Evolutionary conservation across 306 rosid species (phyloP), one percentile per base, ranked within the genome.

Genomic region (Lathyrus oleraceus): DNA sequence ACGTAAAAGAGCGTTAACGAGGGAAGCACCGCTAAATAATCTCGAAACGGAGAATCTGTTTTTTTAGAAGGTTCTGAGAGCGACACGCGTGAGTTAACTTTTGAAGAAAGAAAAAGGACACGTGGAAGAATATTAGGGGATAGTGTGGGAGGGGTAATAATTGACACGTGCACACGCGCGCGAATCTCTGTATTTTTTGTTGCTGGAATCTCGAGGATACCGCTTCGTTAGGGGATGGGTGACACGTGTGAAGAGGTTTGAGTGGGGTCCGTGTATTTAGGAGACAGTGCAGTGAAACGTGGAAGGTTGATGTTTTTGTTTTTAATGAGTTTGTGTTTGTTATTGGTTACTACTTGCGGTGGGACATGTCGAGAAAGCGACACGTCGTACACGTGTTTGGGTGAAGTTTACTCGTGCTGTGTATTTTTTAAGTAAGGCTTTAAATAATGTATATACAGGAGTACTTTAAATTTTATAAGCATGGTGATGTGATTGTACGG

Each of bases 1-100:
- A 83, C 82, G 82, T 75, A 32, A 67, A 28, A 27, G 59, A 28
- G 44, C 21, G 64, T 4, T 48, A 47, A 47, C 3, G 16, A 51
- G 9, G 27, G 57, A 51, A 51, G 48, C 80, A 76, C 80, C 80
- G 70, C 73, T 75, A 45, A 74, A 40, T 63, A 63, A 40, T 63
- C 68, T 32, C 14, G 51, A 21, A 63, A 40, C 12, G 51, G 32
- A 63, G 69, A 63, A 63, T 64, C 69, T 64, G 38, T 43, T 43
- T 5, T 40, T 19, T 43, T 40, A 5, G 69, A 64, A 64, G 69
- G 32, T 43, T 64, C 69, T 25, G 7, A 42, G 13, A 1, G 15
- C 1, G 69, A 27, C 69, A 64, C 56, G 56, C 43, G 69, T 8
- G 0, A 0, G 15, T 63, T 21, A 0, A 35, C 17, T 21, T 63